Base-by-base conservation (phyloP, 1,284 basidiomycete genomes). In the Ustilago nuda region DNA sequence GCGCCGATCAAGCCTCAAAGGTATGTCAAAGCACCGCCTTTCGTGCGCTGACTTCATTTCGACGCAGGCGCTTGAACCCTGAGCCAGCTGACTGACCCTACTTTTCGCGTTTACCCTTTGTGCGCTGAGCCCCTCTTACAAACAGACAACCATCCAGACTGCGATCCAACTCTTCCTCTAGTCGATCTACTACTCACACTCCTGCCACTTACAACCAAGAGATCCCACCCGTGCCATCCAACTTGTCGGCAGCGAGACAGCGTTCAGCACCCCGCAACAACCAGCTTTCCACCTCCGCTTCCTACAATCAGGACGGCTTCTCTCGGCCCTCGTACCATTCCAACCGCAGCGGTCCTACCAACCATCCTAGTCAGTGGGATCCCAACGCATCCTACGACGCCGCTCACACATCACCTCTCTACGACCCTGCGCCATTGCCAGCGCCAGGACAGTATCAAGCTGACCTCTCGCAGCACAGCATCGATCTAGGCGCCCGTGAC, bases 331-430 rank as follows among this genome's bases (percentile, higher is more conserved):
- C 62, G 30, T 62, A 66, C 12, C 33, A 53, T 9, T 61, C 66
- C 36, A 56, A 35, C 17, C 15, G 27, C n/a, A 61, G 51, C 50
- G 62, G 23, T 9, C 19, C 59, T 17, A 45, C 36, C 53, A 53
- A 62, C 23, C 72, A 66, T 43, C 72, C 66, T 4, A 66, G 63
- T 12, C 60, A 66, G 23, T 70, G 67, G 67, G 67, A 75, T 48
- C 67, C 66, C 57, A 70, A 75, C 59, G 61, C 68, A 4, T 51
- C 61, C 48, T 76, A 68, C 66, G 73, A 76, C 59, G 36, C 65
- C 3, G 52, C 58, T 19, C 69, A 61, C 33, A 37, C 52, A 27
- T 50, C 56, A 5, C 62, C 72, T 30, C 66, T 74, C 45, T 74
- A 69, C 56, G 66, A 74, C 13, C 72, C 68, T 3, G 43, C 69